phyloP scores from a whole-genome alignment of 768 basidiomycete species.

The Russula sp. region DNA sequence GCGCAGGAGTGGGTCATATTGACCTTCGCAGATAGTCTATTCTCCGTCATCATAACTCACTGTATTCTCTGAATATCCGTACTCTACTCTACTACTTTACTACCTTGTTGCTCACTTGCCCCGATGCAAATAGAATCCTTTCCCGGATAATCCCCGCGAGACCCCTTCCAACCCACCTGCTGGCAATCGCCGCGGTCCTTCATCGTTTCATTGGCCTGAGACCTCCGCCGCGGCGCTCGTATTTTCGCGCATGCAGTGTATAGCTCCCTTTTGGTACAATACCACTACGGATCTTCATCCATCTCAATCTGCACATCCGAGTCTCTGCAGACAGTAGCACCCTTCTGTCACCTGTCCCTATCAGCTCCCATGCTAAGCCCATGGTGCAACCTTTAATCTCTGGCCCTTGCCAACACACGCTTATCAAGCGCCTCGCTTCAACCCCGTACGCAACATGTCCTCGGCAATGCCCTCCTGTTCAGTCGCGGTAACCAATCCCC shows the following conservation, averaged over 20 bases:
- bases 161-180: not conserved
- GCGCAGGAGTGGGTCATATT: not conserved
- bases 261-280: not conserved
- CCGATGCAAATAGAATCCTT: not conserved
- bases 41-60: not conserved
- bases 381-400: not conserved
- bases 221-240: conserved; percentile 17
- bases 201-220: not conserved
- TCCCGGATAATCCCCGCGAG: conserved; percentile 22
- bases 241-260: not conserved
- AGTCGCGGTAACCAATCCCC: not conserved
- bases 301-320: too few species aligned
- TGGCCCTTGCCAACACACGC: not conserved
- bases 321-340: not conserved
- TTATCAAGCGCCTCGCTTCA: not conserved
- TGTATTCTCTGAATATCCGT: too few species aligned
- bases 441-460: not conserved
- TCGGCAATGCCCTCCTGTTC: not conserved
- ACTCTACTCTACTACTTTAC: not conserved
- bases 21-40: not conserved
- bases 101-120: not conserved
- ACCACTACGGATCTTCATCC: not conserved
- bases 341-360: conserved; percentile 17
- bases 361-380: conserved; percentile 22
- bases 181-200: conserved; percentile 23